Percentiles rank a stretch among this genome's conserved stretches.
These are phyloP conservation scores for Xanthoconium separans DNA, from an alignment of 1,284 basidiomycete genomes.

Conservation along the genomic window DNA sequence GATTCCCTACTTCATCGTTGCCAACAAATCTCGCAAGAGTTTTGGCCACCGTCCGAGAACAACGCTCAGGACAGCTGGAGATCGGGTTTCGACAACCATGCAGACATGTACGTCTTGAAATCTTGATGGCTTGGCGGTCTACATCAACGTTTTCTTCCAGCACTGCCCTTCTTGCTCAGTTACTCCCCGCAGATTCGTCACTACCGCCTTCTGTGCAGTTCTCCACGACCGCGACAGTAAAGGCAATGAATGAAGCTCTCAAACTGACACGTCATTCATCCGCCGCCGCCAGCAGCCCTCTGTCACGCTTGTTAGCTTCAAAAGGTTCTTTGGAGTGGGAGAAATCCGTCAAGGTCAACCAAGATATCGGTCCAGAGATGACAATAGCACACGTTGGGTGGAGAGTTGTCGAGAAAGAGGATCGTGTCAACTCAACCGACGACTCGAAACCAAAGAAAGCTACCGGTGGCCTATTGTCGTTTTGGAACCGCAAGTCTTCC, in stretches of 20 bases:
- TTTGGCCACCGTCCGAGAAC: constrained; percentile 43
- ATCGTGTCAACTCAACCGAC: constrained; percentile 24
- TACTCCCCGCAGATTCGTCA: constrained; percentile 44
- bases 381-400: constrained; percentile 60
- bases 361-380: constrained; percentile 47
- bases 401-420: constrained; percentile 53
- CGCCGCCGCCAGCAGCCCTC: constrained; percentile 55
- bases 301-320: constrained; percentile 60
- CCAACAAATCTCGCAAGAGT: constrained; percentile 46
- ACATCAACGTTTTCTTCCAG: constrained; percentile 12
- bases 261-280: constrained; percentile 59
- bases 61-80: constrained; percentile 34
- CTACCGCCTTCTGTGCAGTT: constrained; percentile 49
- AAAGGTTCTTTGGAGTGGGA: constrained; percentile 77
- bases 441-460: constrained; percentile 47
- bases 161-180: constrained; percentile 34
- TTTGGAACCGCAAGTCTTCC: constrained; percentile 55
- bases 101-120: constrained; percentile 53
- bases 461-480: constrained; percentile 61
- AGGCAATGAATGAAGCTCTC: constrained; percentile 56
- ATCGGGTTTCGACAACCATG: constrained; percentile 44
- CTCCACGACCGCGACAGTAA: constrained; percentile 51
- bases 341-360: constrained; percentile 54
- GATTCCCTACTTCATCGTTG: constrained; percentile 53
- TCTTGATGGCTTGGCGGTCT: neutral